Evolutionary conservation across 441 rosid genomes (phyloP).

Genomic region (Manihot esculenta): DNA sequence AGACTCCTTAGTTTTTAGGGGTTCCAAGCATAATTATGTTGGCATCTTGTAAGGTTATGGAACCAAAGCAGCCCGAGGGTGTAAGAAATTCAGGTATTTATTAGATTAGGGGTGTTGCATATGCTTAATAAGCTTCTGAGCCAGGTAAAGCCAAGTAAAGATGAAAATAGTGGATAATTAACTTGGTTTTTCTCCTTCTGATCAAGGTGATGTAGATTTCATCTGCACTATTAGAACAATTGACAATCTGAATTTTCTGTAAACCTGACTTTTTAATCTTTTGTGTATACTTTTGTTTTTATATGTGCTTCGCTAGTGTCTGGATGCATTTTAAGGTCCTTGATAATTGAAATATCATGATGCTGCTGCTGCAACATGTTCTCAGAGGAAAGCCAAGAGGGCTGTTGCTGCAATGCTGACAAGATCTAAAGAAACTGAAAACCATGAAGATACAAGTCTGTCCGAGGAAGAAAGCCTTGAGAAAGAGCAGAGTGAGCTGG

Average conservation of each 20-base stretch:
- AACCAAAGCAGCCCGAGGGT: neutral
- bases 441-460: constrained; percentile 45
- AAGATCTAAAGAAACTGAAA: constrained; percentile 59
- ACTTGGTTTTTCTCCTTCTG: neutral
- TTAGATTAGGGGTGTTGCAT: neutral
- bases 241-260: neutral
- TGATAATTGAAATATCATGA: neutral
- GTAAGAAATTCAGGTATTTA: neutral
- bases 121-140: too few species aligned
- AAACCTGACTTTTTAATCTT: constrained; percentile 1
- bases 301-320: neutral
- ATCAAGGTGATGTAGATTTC: neutral
- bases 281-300: neutral
- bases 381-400: constrained; percentile 74
- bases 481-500: constrained; percentile 82
- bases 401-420: constrained; percentile 97
- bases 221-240: too few species aligned
- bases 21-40: neutral
- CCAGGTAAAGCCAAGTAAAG: neutral
- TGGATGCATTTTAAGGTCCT: neutral
- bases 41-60: neutral
- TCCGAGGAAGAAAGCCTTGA: constrained; percentile 73
- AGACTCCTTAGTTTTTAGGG: neutral
- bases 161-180: neutral
- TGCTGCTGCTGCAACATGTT: constrained; percentile 8